phyloP scores from a whole-genome alignment of 495 filamentous ascomycete genomes.

The Penicillium taxi region DNA sequence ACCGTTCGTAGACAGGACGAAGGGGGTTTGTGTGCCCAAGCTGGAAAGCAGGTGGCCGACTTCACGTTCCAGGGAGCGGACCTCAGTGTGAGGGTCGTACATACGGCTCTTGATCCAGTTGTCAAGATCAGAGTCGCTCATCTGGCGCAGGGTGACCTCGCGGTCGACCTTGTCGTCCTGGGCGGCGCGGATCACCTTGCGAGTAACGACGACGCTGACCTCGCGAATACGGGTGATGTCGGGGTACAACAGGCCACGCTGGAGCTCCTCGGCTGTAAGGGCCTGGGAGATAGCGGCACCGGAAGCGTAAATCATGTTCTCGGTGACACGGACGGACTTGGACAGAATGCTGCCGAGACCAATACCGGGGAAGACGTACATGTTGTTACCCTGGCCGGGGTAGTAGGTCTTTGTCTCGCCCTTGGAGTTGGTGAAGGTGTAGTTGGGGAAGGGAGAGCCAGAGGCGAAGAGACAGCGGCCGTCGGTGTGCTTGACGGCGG shows the following conservation, averaged over 20 bases:
- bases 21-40: slow-evolving; percentile 26
- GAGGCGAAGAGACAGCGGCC: slow-evolving; percentile 89
- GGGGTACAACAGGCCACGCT: slow-evolving; percentile 84
- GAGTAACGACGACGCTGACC: slow-evolving; percentile 77
- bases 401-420: slow-evolving; percentile 62
- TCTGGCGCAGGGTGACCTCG: slow-evolving; percentile 58
- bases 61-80: slow-evolving; percentile 49
- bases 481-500: slow-evolving; percentile 80
- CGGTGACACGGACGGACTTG: slow-evolving; percentile 81
- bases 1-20: slow-evolving; percentile 22
- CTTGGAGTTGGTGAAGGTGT: slow-evolving; percentile 49
- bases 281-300: slow-evolving; percentile 72
- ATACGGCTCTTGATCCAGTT: slow-evolving; percentile 72
- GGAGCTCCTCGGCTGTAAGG: slow-evolving; percentile 70
- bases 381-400: slow-evolving; percentile 89
- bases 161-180: slow-evolving; percentile 77
- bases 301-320: slow-evolving; percentile 90
- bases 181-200: slow-evolving; percentile 88
- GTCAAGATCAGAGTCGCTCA: slow-evolving; percentile 68
- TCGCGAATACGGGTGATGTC: slow-evolving; percentile 85
- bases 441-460: slow-evolving; percentile 83
- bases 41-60: slow-evolving; percentile 41
- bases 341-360: slow-evolving; percentile 89
- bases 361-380: slow-evolving; percentile 97
- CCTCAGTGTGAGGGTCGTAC: slow-evolving; percentile 68